phyloP scores from a whole-genome alignment of 1,284 basidiomycete species.

The Pterulicium gracile region DNA sequence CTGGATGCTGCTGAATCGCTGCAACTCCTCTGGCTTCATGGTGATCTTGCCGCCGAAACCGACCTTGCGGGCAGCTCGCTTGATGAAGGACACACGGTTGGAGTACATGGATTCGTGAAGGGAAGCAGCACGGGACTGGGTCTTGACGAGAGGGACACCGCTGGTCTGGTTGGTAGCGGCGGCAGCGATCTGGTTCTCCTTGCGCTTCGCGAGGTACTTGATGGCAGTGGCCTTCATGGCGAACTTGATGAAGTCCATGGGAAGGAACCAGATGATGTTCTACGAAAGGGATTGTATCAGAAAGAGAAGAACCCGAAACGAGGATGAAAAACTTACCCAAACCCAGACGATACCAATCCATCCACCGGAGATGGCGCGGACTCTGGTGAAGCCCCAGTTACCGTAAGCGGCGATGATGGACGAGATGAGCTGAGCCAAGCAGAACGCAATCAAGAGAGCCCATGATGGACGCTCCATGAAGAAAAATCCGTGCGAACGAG shows the following conservation, averaged over 20 bases:
- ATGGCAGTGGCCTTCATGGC: constrained; percentile 90
- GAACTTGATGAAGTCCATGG: constrained; percentile 94
- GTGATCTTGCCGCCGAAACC: constrained; percentile 75
- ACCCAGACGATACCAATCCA: constrained; percentile 98
- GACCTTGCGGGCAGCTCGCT: constrained; percentile 75
- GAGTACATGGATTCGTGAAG: constrained; percentile 91
- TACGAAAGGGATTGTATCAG: no score
- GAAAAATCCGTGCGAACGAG: constrained; percentile 93
- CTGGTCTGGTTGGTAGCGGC: constrained; percentile 29
- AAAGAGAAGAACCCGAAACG: neutral
- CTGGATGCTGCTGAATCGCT: constrained; percentile 79
- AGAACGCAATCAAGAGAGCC: constrained; percentile 86
- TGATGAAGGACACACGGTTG: constrained; percentile 86
- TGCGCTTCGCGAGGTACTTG: constrained; percentile 68
- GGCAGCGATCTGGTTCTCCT: constrained; percentile 36
- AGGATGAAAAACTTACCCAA: constrained; percentile 49
- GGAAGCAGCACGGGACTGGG: constrained; percentile 82
- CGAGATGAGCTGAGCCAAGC: constrained; percentile 85
- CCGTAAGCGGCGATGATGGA: constrained; percentile 93
- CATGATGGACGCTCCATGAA: constrained; percentile 95
- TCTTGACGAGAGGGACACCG: constrained; percentile 77
- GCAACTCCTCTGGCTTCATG: constrained; percentile 76
- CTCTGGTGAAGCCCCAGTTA: constrained; percentile 85
- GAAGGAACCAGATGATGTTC: constrained; percentile 93
- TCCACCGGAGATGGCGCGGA: constrained; percentile 70